Evolutionary conservation across 2,329 filamentous ascomycete species (phyloP), one percentile per base, ranked within the genome.

Genomic region (Waltergamsia citrina): DNA sequence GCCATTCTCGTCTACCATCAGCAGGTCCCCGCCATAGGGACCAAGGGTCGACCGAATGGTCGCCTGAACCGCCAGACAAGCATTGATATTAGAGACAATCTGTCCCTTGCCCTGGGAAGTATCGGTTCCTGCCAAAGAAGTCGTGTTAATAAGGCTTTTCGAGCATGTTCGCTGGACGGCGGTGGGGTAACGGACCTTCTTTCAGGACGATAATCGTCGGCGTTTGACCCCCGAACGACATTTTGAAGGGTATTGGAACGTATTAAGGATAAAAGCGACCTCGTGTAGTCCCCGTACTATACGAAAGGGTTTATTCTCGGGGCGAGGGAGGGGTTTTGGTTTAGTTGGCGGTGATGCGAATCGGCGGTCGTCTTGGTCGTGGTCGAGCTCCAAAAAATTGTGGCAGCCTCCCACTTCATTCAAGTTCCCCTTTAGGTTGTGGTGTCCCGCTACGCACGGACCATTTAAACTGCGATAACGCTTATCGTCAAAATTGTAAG

Each of bases 201-300:
- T 92, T 93, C 56, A 96, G 78, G 69, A 96, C 88, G 63, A 96
- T 86, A 60, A 95, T 95, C 51, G 90, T 95, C 60, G 90, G 90
- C 57, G 90, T 92, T 66, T 95, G 90, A 59, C 88, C 88, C 67
- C 86, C 86, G 69, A 95, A 95, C 59, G 88, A 93, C 88, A 95
- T 94, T 48, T 52, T 70, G 55, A 43, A 39, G 34, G 23, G 16
- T 24, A 23, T 42, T 9, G 35, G 19, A 27, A 30, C 14, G 29
- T 18, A 32, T 36, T 36, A 29, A 28, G 24, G 27, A 33, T 11
- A 29, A 22, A 29, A 26, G 20, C 25, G 25, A 27, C 25, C 22
- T 24, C 36, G 32, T 32, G 28, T 41, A 7, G n/a, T 12, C 25
- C 25, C n/a, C 8, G 23, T 15, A 34, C 11, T 27, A 21, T 4